These are phyloP conservation scores for Hyaloscypha finlandica DNA, from an alignment of 495 filamentous ascomycete genomes.

Conservation along the genomic window DNA sequence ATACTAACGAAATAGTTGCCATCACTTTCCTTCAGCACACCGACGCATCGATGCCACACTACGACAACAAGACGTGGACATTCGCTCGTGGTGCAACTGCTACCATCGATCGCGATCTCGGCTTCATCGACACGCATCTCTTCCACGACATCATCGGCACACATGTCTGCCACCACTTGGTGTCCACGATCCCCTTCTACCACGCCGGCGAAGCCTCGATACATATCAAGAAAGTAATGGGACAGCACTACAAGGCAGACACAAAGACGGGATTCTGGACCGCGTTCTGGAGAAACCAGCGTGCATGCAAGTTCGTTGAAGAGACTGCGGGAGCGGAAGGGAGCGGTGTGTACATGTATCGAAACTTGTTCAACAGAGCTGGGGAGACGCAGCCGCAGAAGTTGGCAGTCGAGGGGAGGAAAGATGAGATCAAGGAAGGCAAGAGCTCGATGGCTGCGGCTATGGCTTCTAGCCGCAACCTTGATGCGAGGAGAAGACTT, in stretches of 20 bases:
- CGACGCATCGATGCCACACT: constrained; percentile 66
- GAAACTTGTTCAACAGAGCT: constrained; percentile 39
- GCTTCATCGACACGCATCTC: constrained; percentile 69
- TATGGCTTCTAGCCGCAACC: constrained; percentile 27
- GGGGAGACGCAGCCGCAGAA: constrained; percentile 25
- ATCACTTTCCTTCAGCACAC: constrained; percentile 76
- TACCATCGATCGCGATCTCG: constrained; percentile 70
- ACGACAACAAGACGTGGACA: constrained; percentile 61
- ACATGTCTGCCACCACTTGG: constrained; percentile 70
- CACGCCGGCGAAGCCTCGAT: constrained; percentile 70
- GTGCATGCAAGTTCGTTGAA: constrained; percentile 57
- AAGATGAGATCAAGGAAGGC: constrained; percentile 14
- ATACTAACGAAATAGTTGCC: constrained; percentile 42
- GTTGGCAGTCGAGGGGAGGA: constrained; percentile 14
- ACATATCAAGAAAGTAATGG: constrained; percentile 65
- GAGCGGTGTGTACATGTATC: constrained; percentile 53
- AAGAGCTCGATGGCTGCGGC: constrained; percentile 26
- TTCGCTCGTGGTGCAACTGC: constrained; percentile 67
- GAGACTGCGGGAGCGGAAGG: constrained; percentile 44
- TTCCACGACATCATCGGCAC: constrained; percentile 75
- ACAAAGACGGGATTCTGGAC: constrained; percentile 47
- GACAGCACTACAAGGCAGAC: constrained; percentile 60
- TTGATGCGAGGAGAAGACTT: constrained; percentile 30
- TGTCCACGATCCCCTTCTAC: constrained; percentile 71
- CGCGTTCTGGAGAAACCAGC: constrained; percentile 47